Evolutionary conservation across 495 filamentous ascomycete species (phyloP), one percentile per base, ranked within the genome.

Genomic region (Trichoderma reesei): DNA sequence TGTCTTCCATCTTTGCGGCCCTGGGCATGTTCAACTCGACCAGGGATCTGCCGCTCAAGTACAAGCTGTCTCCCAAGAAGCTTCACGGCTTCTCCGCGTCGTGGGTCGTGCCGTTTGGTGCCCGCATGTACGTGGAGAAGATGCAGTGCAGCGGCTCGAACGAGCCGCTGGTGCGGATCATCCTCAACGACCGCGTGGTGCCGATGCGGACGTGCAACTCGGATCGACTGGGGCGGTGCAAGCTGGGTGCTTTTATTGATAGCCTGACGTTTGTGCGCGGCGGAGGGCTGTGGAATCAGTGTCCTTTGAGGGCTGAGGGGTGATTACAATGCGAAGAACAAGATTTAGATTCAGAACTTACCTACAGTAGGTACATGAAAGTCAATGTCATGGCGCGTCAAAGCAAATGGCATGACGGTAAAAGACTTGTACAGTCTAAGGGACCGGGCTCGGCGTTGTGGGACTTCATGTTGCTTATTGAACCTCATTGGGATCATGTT

Each of bases 171-270:
- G 88, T 96, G 7, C 79, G 91, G 11, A 80, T 92, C 1, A 68
- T 96, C 60, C 79, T 96, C 10, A 96, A 96, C 76, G 89, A 92
- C 69, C 79, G 90, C 41, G 90, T 96, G 10, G 74, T 90, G 62
- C 86, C 84, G 5, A 67, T 94, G 70, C 76, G 82, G 67, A 83
- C 78, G 20, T 96, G 91, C 72, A 77, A 74, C 3, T 85, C 76
- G 6, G 90, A 95, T 77, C 63, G 68, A 63, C 67, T 84, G 48
- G 91, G 90, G 2, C 75, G 88, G 37, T 96, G 91, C 72, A 79
- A 65, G 54, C 67, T 90, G 60, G 73, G 73, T 64, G 78, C 74
- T 16, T 96, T 90, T 72, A 82, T 95, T 8, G 74, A 86, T 37
- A 87, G 86, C 51, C 75, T 94, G 70, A 80, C 74, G 34, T 96